A percentile compares a stretch with the other conserved stretches of the same genome.
Conservation (phyloP, 495 filamentous ascomycete genomes). For the Astrothelium macrocarpum region DNA sequence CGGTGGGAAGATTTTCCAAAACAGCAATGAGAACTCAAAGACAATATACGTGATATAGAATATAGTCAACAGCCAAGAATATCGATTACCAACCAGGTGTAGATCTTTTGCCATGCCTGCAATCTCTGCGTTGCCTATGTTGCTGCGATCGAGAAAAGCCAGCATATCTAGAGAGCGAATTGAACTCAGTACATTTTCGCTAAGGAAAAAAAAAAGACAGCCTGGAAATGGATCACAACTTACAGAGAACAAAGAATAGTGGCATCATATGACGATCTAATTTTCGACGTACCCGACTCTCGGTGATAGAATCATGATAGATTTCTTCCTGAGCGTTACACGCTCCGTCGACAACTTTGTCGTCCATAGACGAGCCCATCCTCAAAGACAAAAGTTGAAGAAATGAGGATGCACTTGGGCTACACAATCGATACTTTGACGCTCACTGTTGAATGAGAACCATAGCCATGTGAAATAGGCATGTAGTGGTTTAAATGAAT, state of each 20-base stretch:
- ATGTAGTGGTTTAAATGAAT: not conserved
- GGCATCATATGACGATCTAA: slow-evolving; percentile 3
- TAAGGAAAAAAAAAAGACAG: too few species aligned
- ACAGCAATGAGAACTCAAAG: slow-evolving; percentile 15
- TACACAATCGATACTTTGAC: not conserved
- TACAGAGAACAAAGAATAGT: slow-evolving; percentile 1
- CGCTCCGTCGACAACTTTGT: not conserved
- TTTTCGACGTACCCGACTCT: not conserved
- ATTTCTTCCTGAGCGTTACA: not conserved
- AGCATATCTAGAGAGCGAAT: slow-evolving; percentile 9
- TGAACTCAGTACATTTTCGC: not conserved
- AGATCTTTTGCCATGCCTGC: slow-evolving; percentile 9
- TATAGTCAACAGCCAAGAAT: slow-evolving; percentile 7
- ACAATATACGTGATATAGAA: slow-evolving; percentile 26
- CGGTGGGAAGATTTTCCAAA: slow-evolving; percentile 2
- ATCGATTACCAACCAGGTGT: not conserved
- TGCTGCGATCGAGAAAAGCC: slow-evolving; percentile 20
- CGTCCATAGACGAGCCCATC: not conserved
- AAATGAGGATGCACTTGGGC: not conserved
- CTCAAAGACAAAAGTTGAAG: not conserved
- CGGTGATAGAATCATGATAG: not conserved
- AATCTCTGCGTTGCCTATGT: slow-evolving; percentile 17
- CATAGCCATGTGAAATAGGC: not conserved
- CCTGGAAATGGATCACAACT: too few species aligned
- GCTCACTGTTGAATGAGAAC: not conserved